Percentiles rank a stretch among this genome's conserved stretches.
These are phyloP conservation scores for Mortierella sp. DNA, from an alignment of 371 early-diverging fungal genomes.

Conservation along the genomic window DNA sequence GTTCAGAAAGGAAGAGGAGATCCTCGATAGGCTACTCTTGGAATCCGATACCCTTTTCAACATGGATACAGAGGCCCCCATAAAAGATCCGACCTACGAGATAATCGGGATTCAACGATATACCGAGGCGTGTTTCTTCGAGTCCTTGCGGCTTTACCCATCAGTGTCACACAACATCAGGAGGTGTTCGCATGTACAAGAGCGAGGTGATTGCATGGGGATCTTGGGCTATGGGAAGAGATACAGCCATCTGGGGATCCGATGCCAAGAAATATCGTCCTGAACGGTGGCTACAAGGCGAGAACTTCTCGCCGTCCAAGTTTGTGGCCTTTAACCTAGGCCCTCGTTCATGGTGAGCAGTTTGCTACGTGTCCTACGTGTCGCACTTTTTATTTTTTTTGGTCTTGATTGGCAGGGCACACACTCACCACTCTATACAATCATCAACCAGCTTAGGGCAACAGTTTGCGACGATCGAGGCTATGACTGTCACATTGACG, in stretches of 20 bases:
- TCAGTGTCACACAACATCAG: conserved; percentile 76
- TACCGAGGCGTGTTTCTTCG: conserved; percentile 59
- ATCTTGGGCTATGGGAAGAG: conserved; percentile 62
- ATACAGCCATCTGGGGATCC: conserved; percentile 64
- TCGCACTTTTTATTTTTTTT: no score
- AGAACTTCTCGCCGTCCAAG: conserved; percentile 30
- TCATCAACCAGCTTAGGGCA: conserved; percentile 47
- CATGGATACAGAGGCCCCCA: background rate
- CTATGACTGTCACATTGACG: conserved; percentile 57
- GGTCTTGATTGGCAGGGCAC: no score
- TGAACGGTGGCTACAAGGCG: conserved; percentile 66
- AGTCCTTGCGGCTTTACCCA: conserved; percentile 75
- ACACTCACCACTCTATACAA: background rate
- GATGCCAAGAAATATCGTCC: conserved; percentile 67
- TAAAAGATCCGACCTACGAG: conserved; percentile 32
- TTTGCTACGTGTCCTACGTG: background rate
- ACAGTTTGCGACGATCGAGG: conserved; percentile 67
- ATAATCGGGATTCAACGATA: conserved; percentile 27
- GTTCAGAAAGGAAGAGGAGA: conserved; percentile 59
- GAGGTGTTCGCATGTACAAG: conserved; percentile 65
- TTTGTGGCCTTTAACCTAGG: conserved; percentile 23
- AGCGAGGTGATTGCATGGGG: conserved; percentile 64
- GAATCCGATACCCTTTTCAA: conserved; percentile 58
- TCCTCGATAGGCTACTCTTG: conserved; percentile 59
- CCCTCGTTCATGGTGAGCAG: conserved; percentile 24